Conservation (phyloP, 2,329 filamentous ascomycete genomes). For the Bretziella fagacearum region DNA sequence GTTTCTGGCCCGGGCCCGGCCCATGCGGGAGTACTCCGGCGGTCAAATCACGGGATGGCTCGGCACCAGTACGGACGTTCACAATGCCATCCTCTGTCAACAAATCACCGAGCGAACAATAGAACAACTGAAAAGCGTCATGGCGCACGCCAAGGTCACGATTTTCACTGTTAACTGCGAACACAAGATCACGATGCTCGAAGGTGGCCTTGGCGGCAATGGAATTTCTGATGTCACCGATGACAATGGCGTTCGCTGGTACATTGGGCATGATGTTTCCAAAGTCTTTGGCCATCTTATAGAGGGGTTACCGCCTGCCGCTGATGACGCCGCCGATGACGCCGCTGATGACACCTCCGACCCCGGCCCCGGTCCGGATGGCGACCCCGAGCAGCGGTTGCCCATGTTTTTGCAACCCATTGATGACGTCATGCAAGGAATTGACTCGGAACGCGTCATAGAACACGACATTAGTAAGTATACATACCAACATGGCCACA, state of each 20-base stretch:
- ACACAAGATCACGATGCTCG: slow-evolving; percentile 47
- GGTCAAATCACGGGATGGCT: slow-evolving; percentile 65
- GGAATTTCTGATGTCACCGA: slow-evolving; percentile 22
- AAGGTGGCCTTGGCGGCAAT: slow-evolving; percentile 47
- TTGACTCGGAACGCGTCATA: slow-evolving; percentile 38
- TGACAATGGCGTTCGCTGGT: slow-evolving; percentile 27
- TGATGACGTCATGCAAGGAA: slow-evolving; percentile 47
- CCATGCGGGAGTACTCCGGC: slow-evolving; percentile 46
- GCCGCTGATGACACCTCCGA: no score
- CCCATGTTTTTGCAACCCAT: slow-evolving; percentile 40
- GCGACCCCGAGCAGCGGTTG: no score
- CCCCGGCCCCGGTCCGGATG: slow-evolving; percentile 20
- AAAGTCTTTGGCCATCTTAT: slow-evolving; percentile 38
- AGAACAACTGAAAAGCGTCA: slow-evolving; percentile 55
- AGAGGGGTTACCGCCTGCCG: not conserved
- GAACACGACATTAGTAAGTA: slow-evolving; percentile 41
- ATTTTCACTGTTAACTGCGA: slow-evolving; percentile 55
- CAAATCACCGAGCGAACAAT: slow-evolving; percentile 49
- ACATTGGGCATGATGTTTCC: slow-evolving; percentile 45
- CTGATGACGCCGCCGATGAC: no score
- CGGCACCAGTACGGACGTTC: slow-evolving; percentile 62
- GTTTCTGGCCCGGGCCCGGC: slow-evolving; percentile 59
- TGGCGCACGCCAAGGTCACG: slow-evolving; percentile 58
- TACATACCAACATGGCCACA: no score
- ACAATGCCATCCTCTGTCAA: slow-evolving; percentile 49